phyloP scores from a whole-genome alignment of 2,329 filamentous ascomycete genomes.

The Chlorencoelia australis region DNA sequence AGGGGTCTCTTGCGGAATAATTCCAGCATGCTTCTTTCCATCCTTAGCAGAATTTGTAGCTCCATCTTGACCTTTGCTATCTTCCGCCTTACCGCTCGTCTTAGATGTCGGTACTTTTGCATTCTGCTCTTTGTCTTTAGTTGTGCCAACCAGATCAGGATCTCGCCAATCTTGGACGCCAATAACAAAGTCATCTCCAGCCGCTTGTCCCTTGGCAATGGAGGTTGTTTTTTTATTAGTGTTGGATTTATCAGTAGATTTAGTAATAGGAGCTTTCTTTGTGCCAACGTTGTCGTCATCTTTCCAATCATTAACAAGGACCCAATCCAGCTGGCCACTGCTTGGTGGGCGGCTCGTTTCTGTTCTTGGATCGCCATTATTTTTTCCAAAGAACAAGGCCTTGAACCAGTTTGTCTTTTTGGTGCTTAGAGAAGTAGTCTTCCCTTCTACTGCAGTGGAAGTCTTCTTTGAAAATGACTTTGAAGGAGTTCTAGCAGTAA shows the following conservation, averaged over 20 bases:
- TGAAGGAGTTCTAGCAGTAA: conserved; percentile 21
- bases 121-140: conserved; percentile 26
- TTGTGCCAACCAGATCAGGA: conserved; percentile 52
- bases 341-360: conserved; percentile 57
- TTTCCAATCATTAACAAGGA: conserved; percentile 56
- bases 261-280: conserved; percentile 30
- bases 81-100: conserved; percentile 22
- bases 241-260: conserved; percentile 29
- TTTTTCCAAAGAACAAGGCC: conserved; percentile 31
- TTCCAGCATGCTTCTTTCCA: conserved; percentile 21
- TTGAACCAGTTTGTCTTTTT: conserved; percentile 35
- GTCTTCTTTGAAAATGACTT: conserved; percentile 24
- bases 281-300: conserved; percentile 37
- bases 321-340: conserved; percentile 67
- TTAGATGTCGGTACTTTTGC: conserved; percentile 15
- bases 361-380: conserved; percentile 24
- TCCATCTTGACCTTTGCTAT: conserved; percentile 13
- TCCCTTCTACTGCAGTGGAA: conserved; percentile 16
- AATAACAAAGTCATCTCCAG: conserved; percentile 61
- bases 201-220: conserved; percentile 11
- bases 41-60: conserved; percentile 12
- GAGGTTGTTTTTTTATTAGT: conserved; percentile 21
- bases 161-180: conserved; percentile 85
- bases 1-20: conserved; percentile 23
- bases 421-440: conserved; percentile 10